Conservation (phyloP, 768 basidiomycete genomes). For the Tricholoma furcatifolium region DNA sequence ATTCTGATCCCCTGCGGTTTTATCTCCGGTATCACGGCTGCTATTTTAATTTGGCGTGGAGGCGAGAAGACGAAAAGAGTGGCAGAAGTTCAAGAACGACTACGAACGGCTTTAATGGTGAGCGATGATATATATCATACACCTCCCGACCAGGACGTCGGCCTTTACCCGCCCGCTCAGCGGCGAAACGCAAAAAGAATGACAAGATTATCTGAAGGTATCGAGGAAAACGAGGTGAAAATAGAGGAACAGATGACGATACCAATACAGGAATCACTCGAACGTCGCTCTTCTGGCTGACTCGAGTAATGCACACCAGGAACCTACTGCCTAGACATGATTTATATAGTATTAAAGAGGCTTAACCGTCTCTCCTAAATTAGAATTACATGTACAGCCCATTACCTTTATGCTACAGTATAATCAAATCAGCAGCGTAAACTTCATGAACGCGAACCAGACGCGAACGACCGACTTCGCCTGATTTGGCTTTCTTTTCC, state of each 20-base stretch:
- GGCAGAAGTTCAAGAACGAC: constrained; percentile 57
- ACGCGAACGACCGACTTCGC: too few relatives aligned
- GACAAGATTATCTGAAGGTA: constrained; percentile 9
- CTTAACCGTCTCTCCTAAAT: too few relatives aligned
- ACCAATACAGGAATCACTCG: constrained; percentile 23
- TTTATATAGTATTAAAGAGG: background rate
- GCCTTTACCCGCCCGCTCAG: background rate
- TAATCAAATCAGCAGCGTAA: too few relatives aligned
- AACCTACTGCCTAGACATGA: background rate
- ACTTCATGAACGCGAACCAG: too few relatives aligned
- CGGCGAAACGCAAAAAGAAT: background rate
- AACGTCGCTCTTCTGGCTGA: constrained; percentile 7
- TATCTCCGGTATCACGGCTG: constrained; percentile 74
- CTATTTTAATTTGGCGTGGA: constrained; percentile 72
- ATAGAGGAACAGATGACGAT: constrained; percentile 42
- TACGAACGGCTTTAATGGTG: constrained; percentile 45
- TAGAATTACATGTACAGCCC: too few relatives aligned
- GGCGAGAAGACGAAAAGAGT: constrained; percentile 68
- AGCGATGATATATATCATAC: background rate
- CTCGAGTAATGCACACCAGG: background rate
- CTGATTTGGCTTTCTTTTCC: too few relatives aligned
- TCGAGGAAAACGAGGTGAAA: constrained; percentile 20
- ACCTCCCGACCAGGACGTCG: background rate
- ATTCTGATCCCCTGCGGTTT: constrained; percentile 72
- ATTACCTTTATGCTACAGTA: too few relatives aligned